Evolutionary conservation across 2,329 filamentous ascomycete genomes (phyloP), one percentile per base, ranked within the genome.

Genomic region (Fusarium tricinctum): DNA sequence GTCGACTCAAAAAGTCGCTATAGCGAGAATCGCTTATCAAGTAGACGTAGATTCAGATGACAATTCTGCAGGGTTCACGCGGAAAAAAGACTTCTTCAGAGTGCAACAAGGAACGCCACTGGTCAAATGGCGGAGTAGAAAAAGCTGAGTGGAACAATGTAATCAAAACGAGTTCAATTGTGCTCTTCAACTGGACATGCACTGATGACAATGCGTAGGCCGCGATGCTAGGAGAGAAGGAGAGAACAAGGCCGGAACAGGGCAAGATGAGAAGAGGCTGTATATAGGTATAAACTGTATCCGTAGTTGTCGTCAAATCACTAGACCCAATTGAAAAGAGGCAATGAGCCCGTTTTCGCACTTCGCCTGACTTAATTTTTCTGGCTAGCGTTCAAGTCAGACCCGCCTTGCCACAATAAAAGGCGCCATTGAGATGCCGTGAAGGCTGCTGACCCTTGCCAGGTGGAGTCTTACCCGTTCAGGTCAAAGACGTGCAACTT

Each of bases 341-440:
- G 55, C 58, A 61, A 63, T 46, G 38, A 38, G 51, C 35, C 43
- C 40, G 51, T 52, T 52, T 63, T 59, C 57, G 48, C 47, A 58
- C 56, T 70, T 61, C 56, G 55, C 55, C 56, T 65, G 68, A 66
- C 61, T 72, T 52, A 57, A 58, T 63, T 51, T 64, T 60, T 66
- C 35, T 19, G 63, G 58, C 39, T 68, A 69, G 65, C 53, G 68
- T 42, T 40, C 15, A 33, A 56, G 32, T 48, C 50, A 49, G 51
- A 55, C 58, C 71, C 66, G 62, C 69, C 58, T 61, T 51, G 51
- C 56, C 49, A 33, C 60, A 46, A 19, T 28, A 55, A 57, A 60
- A 44, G 50, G 44, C 50, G 56, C 52, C 48, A 55, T 59, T 47
- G 20, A 58, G 65, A 45, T 61, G 45, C 68, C 58, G 46, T 47